A percentile compares a stretch with the other conserved stretches of the same genome.
Evolutionary conservation across 345 rosid genomes (phyloP).

Genomic region (Noccaea caerulescens): DNA sequence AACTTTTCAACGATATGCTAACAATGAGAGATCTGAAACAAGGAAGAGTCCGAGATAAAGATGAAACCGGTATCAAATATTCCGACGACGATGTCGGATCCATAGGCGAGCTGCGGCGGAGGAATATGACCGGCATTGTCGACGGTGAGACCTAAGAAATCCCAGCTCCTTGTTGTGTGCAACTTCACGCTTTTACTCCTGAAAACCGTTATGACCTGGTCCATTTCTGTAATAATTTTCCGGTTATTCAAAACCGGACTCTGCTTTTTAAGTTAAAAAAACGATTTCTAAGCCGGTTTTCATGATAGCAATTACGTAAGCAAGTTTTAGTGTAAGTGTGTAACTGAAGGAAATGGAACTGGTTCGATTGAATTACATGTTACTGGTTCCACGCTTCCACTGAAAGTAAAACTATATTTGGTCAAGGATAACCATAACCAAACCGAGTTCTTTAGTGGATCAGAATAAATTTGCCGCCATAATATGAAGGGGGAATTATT

Average conservation of each 20-base stretch:
- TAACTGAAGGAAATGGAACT: conserved; percentile 5
- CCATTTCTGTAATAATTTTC: conserved; percentile 47
- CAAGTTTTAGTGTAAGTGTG: background rate
- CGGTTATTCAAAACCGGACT: background rate
- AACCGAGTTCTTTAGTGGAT: background rate
- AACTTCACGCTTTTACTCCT: conserved; percentile 53
- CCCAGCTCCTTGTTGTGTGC: conserved; percentile 82
- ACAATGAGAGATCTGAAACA: background rate
- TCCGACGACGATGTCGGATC: conserved; percentile 54
- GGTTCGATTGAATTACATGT: background rate
- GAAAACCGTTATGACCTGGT: conserved; percentile 59
- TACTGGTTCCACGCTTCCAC: background rate
- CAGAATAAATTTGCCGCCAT: conserved; percentile 24
- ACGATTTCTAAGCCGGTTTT: conserved; percentile 1
- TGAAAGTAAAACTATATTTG: background rate
- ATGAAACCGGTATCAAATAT: conserved; percentile 56
- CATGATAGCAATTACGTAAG: background rate
- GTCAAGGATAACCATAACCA: background rate
- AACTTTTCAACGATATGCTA: background rate
- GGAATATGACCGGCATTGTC: conserved; percentile 1
- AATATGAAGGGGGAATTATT: conserved; percentile 26
- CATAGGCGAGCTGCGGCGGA: conserved; percentile 52
- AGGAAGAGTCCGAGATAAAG: background rate
- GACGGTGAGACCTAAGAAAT: conserved; percentile 62
- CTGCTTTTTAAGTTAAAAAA: background rate